These are phyloP conservation scores for Fusarium avenaceum DNA, from an alignment of 2,329 filamentous ascomycete species.

Conservation along the genomic window DNA sequence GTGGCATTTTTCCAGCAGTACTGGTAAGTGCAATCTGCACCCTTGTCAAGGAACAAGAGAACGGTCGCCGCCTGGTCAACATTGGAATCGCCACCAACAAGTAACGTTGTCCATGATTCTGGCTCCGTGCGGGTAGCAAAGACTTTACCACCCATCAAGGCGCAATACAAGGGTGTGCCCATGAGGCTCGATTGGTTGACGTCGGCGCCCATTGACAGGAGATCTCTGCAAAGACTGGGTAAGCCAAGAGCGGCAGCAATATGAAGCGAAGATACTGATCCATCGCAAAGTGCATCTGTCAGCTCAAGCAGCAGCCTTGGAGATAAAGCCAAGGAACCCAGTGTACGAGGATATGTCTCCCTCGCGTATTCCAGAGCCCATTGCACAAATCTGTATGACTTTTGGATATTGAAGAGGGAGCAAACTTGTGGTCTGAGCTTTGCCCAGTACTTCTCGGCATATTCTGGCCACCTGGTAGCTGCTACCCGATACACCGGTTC, in stretches of 20 bases:
- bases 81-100: conserved; percentile 25
- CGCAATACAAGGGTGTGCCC: conserved; percentile 54
- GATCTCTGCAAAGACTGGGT: conserved; percentile 47
- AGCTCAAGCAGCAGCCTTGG: conserved; percentile 48
- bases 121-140: conserved; percentile 38
- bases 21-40: conserved; percentile 35
- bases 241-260: conserved; percentile 54
- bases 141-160: conserved; percentile 52
- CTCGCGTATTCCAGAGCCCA: conserved; percentile 55
- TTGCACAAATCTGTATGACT: conserved; percentile 52
- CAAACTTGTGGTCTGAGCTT: conserved; percentile 46
- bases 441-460: conserved; percentile 50
- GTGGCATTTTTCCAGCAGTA: conserved; percentile 39
- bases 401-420: conserved; percentile 48
- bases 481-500: conserved; percentile 49
- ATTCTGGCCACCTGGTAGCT: conserved; percentile 47
- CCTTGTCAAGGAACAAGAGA: conserved; percentile 42
- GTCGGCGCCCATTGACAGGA: conserved; percentile 43
- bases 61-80: conserved; percentile 39
- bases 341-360: conserved; percentile 47
- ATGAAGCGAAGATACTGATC: conserved; percentile 52
- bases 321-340: conserved; percentile 42
- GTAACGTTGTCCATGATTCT: conserved; percentile 41
- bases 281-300: conserved; percentile 50
- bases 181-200: conserved; percentile 43